phyloP scores from a whole-genome alignment of 164 flowering plant species.

The Magnolia sinica region DNA sequence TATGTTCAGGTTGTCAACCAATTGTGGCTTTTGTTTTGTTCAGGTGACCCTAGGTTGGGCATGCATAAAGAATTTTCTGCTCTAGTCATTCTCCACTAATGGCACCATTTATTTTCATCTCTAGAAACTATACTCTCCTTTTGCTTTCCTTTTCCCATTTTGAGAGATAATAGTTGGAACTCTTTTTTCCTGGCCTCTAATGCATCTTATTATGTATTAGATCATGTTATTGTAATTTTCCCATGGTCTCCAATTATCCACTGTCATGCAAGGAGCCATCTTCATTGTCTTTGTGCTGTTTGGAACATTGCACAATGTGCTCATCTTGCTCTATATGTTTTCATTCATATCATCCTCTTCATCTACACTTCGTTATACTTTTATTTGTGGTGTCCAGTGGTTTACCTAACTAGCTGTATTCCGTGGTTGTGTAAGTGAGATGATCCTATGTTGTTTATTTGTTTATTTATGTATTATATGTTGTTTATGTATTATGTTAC shows the following conservation, averaged over 20 bases:
- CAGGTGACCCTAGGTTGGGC: not conserved
- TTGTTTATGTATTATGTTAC: not conserved
- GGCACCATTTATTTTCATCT: not conserved
- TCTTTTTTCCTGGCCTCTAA: not conserved
- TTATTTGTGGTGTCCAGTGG: not conserved
- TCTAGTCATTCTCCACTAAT: not conserved
- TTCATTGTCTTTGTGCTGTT: not conserved
- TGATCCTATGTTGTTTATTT: not conserved
- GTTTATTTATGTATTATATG: not conserved
- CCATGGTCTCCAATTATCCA: not conserved
- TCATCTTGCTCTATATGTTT: not conserved
- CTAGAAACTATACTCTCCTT: too few relatives aligned
- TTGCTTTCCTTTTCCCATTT: too few relatives aligned
- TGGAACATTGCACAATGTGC: not conserved
- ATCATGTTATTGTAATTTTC: not conserved
- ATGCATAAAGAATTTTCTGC: not conserved
- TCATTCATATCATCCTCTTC: not conserved
- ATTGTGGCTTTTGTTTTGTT: not conserved
- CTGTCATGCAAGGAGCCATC: not conserved
- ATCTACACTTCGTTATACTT: not conserved
- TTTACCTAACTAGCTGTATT: not conserved
- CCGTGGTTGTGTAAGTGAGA: not conserved
- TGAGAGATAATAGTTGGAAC: not conserved
- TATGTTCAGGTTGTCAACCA: conserved; percentile 29
- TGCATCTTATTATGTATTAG: not conserved